Conservation (phyloP, 768 basidiomycete genomes). For the Leccinum ochraceum region DNA sequence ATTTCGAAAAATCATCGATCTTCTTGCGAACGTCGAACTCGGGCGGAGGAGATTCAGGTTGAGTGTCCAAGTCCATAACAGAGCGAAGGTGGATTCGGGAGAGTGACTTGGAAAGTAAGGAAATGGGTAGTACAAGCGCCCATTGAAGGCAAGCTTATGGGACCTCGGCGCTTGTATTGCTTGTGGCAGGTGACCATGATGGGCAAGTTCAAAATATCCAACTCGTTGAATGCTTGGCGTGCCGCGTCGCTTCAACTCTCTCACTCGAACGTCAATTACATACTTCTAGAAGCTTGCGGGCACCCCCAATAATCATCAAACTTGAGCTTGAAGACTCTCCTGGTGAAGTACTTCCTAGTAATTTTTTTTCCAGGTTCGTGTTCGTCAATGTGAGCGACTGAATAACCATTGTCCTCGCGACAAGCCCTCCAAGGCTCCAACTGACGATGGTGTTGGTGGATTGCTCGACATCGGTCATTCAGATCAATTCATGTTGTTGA, state of each 20-base stretch:
- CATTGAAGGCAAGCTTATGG: constrained; percentile 7
- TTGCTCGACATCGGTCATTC: background rate
- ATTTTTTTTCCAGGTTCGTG: background rate
- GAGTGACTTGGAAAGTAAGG: background rate
- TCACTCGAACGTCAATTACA: no score
- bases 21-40: constrained; percentile 21
- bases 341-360: background rate
- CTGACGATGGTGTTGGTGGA: background rate
- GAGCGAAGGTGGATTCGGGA: background rate
- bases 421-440: background rate
- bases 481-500: background rate
- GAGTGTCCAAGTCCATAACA: constrained; percentile 17
- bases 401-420: background rate
- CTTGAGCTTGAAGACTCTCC: no score
- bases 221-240: background rate
- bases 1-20: constrained; percentile 26
- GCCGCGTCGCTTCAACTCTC: background rate
- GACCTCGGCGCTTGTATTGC: constrained; percentile 10
- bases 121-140: background rate
- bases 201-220: background rate
- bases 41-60: background rate
- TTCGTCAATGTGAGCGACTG: background rate
- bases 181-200: background rate
- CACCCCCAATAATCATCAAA: no score
- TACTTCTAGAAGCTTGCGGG: no score